A percentile compares a stretch with the other conserved stretches of the same genome.
phyloP scores from a whole-genome alignment of 2,329 filamentous ascomycete genomes.

The Dactylellina drechsleri region DNA sequence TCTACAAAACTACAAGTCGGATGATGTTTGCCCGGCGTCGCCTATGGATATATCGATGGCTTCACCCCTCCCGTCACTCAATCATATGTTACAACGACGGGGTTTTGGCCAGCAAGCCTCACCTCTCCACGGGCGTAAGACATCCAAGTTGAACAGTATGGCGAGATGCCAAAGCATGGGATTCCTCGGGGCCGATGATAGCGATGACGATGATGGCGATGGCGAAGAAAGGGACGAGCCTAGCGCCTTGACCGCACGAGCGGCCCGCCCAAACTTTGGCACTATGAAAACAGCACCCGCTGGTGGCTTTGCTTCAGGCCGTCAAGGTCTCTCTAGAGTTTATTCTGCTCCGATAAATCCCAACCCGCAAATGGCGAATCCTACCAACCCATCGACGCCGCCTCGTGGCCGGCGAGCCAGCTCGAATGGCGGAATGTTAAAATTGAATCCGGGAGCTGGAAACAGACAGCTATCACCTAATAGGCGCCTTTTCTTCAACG shows the following conservation, averaged over 20 bases:
- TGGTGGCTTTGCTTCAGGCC: constrained; percentile 8
- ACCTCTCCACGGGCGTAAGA: constrained; percentile 33
- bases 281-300: constrained; percentile 20
- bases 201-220: constrained; percentile 43
- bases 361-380: constrained; percentile 39
- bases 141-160: constrained; percentile 20
- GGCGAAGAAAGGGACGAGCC: constrained; percentile 40
- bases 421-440: constrained; percentile 25
- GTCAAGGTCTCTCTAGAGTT: constrained; percentile 41
- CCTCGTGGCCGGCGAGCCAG: constrained; percentile 41
- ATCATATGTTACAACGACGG: constrained; percentile 24
- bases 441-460: constrained; percentile 41
- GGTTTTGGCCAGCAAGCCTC: constrained; percentile 30
- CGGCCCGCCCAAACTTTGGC: constrained; percentile 24
- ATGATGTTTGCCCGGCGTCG: constrained; percentile 48
- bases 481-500: constrained; percentile 23
- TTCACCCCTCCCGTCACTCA: constrained; percentile 21
- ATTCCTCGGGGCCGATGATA: constrained; percentile 22
- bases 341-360: constrained; percentile 40
- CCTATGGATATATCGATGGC: constrained; percentile 52
- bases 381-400: constrained; percentile 38
- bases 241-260: constrained; percentile 9
- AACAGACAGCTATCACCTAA: constrained; percentile 42
- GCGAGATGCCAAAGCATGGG: constrained; percentile 20
- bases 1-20: constrained; percentile 30